Base-by-base conservation (phyloP, 352 stramenopile genomes). In the Phytophthora nicotianae region DNA sequence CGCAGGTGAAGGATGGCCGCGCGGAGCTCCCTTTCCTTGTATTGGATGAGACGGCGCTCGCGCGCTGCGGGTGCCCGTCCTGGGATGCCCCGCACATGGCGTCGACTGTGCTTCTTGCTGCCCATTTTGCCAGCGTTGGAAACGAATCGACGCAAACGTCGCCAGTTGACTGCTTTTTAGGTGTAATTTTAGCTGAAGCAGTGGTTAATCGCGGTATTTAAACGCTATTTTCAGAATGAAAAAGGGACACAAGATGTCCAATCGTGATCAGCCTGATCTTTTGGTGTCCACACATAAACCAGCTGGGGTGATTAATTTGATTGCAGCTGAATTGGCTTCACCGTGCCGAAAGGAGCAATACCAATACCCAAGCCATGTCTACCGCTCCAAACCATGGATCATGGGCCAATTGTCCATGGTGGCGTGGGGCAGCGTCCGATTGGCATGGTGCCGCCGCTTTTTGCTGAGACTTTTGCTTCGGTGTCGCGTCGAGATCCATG, bases 1-100 rank as follows among this genome's bases (percentile, higher is more conserved):
- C 56, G 74, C 41, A 93, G 56, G 5, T 57, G 56, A 14, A 63
- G 20, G 17, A 75, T 38, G 6, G 73, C 52, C 2, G 49, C 45
- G 5, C 82, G 84, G 40, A 93, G 50, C 45, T 86, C 32, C 9
- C 53, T 71, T 62, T 89, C 68, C 66, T 93, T 93, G n/a, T 72
- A 51, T 0, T 75, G 75, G 17, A 83, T 43, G 27, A 72, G 61
- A 26, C 74, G 62, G 23, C 71, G 77, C 55, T 85, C 74, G n/a
- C 72, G 72, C 48, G 80, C 59, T 24, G 58, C 61, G 19, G 61
- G 63, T 17, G 62, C 53, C 14, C 63, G 74, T 5, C 69, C 71
- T 8, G 71, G 78, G 16, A 74, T 52, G 35, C 78, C 75, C 45
- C 69, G 77, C 49, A 58, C 65, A 42, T 52, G 58, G 37, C 62